Percentiles rank a stretch among this genome's conserved stretches.
These are phyloP conservation scores for Lineolata rhizophorae DNA, from an alignment of 495 filamentous ascomycete species.

Conservation along the genomic window DNA sequence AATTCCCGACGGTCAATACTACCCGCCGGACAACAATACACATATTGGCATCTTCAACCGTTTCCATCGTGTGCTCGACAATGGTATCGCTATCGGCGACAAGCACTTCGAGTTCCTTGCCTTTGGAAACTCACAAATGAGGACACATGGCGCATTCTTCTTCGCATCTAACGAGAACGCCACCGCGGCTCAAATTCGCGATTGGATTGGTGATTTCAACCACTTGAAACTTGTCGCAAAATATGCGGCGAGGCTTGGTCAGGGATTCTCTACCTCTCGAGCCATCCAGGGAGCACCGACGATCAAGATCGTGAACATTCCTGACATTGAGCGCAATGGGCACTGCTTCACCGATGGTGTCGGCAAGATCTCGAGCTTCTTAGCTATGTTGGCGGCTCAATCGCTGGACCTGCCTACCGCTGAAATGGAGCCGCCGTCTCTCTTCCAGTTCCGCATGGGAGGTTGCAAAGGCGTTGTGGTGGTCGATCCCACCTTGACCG, in stretches of 20 bases:
- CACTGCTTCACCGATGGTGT: constrained; percentile 80
- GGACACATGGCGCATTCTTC: constrained; percentile 85
- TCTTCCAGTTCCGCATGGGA: constrained; percentile 76
- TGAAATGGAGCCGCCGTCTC: constrained; percentile 38
- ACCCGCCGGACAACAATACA: constrained; percentile 24
- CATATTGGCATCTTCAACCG: constrained; percentile 57
- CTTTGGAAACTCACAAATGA: constrained; percentile 87
- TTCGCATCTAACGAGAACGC: constrained; percentile 39
- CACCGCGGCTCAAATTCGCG: constrained; percentile 52
- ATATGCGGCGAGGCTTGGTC: constrained; percentile 68
- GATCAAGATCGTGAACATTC: constrained; percentile 25
- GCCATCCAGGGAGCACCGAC: constrained; percentile 27
- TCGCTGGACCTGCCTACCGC: constrained; percentile 34
- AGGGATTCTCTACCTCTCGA: constrained; percentile 87
- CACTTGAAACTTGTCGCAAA: constrained; percentile 65
- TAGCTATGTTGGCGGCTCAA: constrained; percentile 44
- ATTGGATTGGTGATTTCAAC: constrained; percentile 74
- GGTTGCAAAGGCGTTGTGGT: constrained; percentile 82
- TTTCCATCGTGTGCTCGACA: constrained; percentile 42
- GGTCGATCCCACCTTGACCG: constrained; percentile 21
- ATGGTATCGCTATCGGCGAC: constrained; percentile 65
- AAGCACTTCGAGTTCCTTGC: constrained; percentile 79
- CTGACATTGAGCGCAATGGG: constrained; percentile 43
- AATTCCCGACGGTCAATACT: constrained; percentile 36
- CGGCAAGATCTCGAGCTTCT: constrained; percentile 65